These are phyloP conservation scores for Quillaja saponaria DNA, from an alignment of 306 rosid species.

Conservation along the genomic window DNA sequence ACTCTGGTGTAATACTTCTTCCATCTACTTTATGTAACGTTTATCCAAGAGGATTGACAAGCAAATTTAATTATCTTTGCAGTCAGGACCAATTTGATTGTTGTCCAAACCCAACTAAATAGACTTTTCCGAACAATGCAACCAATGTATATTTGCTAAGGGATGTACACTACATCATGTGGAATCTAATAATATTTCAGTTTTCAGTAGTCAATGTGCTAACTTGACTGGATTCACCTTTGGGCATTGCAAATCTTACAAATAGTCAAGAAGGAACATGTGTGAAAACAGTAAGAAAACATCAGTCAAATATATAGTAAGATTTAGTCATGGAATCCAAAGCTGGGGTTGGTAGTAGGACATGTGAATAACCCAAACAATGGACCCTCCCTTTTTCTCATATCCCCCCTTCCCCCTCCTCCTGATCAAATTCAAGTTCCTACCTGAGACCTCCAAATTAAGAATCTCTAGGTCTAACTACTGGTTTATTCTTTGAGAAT, in stretches of 20 bases:
- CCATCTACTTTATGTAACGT: slow-evolving; percentile 24
- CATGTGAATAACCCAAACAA: slow-evolving; percentile 1
- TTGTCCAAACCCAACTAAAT: not conserved
- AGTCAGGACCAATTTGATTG: not conserved
- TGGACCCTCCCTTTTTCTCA: not conserved
- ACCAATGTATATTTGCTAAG: slow-evolving; percentile 22
- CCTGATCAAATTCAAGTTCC: no score
- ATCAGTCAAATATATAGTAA: slow-evolving; percentile 32
- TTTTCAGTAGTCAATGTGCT: slow-evolving; percentile 1
- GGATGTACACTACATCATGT: slow-evolving; percentile 12
- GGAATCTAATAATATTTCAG: no score
- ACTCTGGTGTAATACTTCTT: slow-evolving; percentile 26
- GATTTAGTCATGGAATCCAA: slow-evolving; percentile 40
- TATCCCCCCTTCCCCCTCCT: no score
- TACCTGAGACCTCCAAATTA: no score
- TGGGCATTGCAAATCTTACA: not conserved
- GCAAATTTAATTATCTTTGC: slow-evolving; percentile 1
- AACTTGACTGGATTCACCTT: slow-evolving; percentile 18
- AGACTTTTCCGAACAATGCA: slow-evolving; percentile 11
- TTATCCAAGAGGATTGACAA: slow-evolving; percentile 19
- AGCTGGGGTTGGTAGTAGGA: slow-evolving; percentile 20
- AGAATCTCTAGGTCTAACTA: no score
- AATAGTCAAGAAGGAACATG: slow-evolving; percentile 1
- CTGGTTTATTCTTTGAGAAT: no score
- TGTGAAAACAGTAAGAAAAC: slow-evolving; percentile 18